These are phyloP conservation scores for Beauveria bassiana DNA, from an alignment of 2,329 filamentous ascomycete species.

Conservation along the genomic window DNA sequence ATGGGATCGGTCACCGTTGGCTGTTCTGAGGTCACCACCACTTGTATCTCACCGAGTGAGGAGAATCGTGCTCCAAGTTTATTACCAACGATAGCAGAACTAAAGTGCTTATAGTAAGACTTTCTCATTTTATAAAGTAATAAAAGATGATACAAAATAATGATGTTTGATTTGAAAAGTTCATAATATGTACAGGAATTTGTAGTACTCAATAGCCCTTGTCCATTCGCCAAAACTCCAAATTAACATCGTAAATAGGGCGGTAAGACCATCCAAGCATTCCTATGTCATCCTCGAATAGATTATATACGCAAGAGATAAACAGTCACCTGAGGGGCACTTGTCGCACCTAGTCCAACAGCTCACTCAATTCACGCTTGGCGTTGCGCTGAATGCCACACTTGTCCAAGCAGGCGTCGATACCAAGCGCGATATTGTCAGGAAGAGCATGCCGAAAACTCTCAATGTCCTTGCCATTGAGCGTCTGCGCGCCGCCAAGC, in stretches of 20 bases:
- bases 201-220: too few species aligned
- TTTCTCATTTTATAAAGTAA: too few species aligned
- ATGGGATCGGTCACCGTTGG: too few species aligned
- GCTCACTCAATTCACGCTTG: constrained; percentile 22
- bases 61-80: too few species aligned
- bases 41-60: too few species aligned
- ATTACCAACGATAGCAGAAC: too few species aligned
- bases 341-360: constrained; percentile 6
- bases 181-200: too few species aligned
- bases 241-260: not conserved
- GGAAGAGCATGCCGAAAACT: constrained; percentile 35
- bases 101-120: too few species aligned
- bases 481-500: constrained; percentile 27
- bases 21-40: too few species aligned
- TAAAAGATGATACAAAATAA: too few species aligned
- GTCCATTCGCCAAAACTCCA: not conserved
- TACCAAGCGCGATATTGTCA: constrained; percentile 40
- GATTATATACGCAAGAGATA: not conserved
- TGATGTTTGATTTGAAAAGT: too few species aligned
- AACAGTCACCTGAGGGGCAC: not conserved
- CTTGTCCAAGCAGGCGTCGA: constrained; percentile 42
- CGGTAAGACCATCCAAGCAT: not conserved
- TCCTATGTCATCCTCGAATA: not conserved
- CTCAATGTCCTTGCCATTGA: constrained; percentile 33
- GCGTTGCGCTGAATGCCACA: constrained; percentile 34